Evolutionary conservation across 2,329 filamentous ascomycete species (phyloP), one percentile per base, ranked within the genome.

Genomic region (Xylariaceae sp.): DNA sequence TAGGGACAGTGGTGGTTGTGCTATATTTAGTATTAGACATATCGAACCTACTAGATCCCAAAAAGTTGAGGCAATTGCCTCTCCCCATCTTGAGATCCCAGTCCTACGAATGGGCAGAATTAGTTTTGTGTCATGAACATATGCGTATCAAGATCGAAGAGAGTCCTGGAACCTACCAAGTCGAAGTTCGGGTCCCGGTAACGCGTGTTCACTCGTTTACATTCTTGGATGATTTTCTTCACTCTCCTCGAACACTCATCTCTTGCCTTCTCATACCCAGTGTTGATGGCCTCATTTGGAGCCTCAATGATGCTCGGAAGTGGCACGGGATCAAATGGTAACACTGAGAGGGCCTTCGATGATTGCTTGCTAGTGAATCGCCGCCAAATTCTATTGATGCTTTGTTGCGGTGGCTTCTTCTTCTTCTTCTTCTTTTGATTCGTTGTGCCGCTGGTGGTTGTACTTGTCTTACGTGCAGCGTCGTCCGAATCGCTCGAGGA

Each of bases 181-280:
- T 83, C 80, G 68, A 75, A 83, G 1, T 77, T 79, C 1, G 82
- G 81, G 58, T 89, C 86, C 19, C 88, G 80, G 66, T 94, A 95
- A 63, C 90, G 87, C 66, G 87, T 87, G 62, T 95, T 95, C 36
- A 91, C 77, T 18, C 88, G 77, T 57, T 79, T 76, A 70, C 90
- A 94, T 61, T 84, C 81, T 55, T 79, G 72, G 44, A 83, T 80
- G 53, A 84, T 84, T 64, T 83, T 83, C 43, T 76, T 71, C 33
- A 77, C 87, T 70, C 76, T 87, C 42, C 80, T 78, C 17, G 75
- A 77, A 64, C 86, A 89, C 60, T 85, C 81, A 17, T 83, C 81
- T 1, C 74, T 79, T 0, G 84, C 86, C 43, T 84, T 77, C 57
- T 87, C 80, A 61, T 86, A 88, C 5, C 82, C 82, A 3, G 76